Percentiles rank a stretch among this genome's conserved stretches.
These are phyloP conservation scores for Raphanus sativus DNA, from an alignment of 345 rosid species.

Conservation along the genomic window DNA sequence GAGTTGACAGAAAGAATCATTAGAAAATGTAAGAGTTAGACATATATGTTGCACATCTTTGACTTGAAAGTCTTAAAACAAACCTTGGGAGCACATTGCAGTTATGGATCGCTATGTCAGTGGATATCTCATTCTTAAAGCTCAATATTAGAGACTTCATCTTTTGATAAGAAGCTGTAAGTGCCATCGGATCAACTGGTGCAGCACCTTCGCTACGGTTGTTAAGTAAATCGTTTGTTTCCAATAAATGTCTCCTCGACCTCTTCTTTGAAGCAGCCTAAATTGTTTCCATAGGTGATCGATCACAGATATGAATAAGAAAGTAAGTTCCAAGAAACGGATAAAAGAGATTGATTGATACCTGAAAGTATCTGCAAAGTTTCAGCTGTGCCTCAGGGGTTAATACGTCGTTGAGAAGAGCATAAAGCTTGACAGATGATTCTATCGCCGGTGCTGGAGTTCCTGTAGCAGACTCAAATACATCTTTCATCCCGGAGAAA, in stretches of 20 bases:
- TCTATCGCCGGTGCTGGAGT: slow-evolving; percentile 73
- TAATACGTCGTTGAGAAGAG: slow-evolving; percentile 82
- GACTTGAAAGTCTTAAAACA: slow-evolving; percentile 4
- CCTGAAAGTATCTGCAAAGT: slow-evolving; percentile 88
- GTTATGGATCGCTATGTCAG: slow-evolving; percentile 83
- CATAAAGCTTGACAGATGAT: slow-evolving; percentile 85
- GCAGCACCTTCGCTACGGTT: slow-evolving; percentile 49
- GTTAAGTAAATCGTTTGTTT: slow-evolving; percentile 71
- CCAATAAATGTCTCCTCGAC: slow-evolving; percentile 70
- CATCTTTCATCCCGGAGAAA: slow-evolving; percentile 69
- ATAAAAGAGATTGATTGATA: slow-evolving; percentile 23
- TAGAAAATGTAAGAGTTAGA: slow-evolving; percentile 12
- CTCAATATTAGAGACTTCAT: slow-evolving; percentile 68
- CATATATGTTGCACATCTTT: background rate
- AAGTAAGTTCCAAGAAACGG: background rate
- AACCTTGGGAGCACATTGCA: slow-evolving; percentile 85
- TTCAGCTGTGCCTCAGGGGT: slow-evolving; percentile 82
- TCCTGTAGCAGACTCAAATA: slow-evolving; percentile 73
- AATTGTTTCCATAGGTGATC: slow-evolving; percentile 16
- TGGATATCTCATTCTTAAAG: slow-evolving; percentile 70
- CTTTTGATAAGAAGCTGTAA: slow-evolving; percentile 70
- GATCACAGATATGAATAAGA: slow-evolving; percentile 12
- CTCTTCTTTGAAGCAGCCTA: slow-evolving; percentile 88
- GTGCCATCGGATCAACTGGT: slow-evolving; percentile 49
- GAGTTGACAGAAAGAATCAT: slow-evolving; percentile 28